Conservation (phyloP, 805 yeast species). For the Ogataea nitratoaversa region DNA sequence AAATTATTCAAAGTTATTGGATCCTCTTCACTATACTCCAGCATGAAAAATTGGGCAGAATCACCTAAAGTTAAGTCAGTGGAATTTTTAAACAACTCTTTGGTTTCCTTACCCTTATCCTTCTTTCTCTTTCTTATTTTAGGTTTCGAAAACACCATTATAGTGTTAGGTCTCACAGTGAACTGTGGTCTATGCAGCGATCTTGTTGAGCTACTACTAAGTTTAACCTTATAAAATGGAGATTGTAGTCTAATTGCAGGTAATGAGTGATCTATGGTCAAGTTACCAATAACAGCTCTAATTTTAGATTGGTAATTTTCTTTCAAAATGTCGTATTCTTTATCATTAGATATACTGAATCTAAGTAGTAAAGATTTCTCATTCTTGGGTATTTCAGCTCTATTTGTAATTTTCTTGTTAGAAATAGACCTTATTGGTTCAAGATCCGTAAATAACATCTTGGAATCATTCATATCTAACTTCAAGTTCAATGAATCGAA, state of each 20-base stretch:
- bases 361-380: conserved; percentile 54
- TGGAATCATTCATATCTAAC: conserved; percentile 85
- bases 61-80: conserved; percentile 82
- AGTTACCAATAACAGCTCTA: conserved; percentile 86
- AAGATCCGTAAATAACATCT: conserved; percentile 61
- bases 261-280: conserved; percentile 84
- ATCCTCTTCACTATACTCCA: conserved; percentile 88
- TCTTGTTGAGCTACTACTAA: conserved; percentile 64
- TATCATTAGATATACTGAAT: conserved; percentile 85
- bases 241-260: conserved; percentile 86
- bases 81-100: conserved; percentile 66
- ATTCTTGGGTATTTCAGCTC: conserved; percentile 45
- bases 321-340: conserved; percentile 74
- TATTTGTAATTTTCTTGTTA: conserved; percentile 15
- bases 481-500: conserved; percentile 36
- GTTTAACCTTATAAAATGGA: conserved; percentile 81
- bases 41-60: conserved; percentile 65
- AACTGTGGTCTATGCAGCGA: conserved; percentile 79
- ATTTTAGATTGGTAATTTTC: conserved; percentile 88
- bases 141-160: conserved; percentile 68
- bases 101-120: conserved; percentile 79
- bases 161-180: conserved; percentile 70
- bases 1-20: conserved; percentile 81
- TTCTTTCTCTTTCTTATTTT: conserved; percentile 80
- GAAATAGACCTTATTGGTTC: conserved; percentile 6